Evolutionary conservation across 768 basidiomycete species (phyloP), one percentile per base, ranked within the genome.

Genomic region (Pisolithus microcarpus): DNA sequence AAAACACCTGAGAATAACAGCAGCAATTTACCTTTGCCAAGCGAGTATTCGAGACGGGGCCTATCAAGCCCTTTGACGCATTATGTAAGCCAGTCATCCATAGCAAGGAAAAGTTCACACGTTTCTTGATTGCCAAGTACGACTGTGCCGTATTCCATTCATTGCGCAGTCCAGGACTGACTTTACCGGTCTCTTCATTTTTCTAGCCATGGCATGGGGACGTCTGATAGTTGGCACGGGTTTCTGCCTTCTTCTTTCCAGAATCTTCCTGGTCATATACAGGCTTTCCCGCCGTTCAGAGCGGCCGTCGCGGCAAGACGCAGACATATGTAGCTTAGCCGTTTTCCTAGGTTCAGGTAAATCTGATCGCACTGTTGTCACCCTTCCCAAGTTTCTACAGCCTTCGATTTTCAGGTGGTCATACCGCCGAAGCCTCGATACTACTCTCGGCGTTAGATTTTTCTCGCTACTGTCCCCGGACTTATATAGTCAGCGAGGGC

Each of bases 281-380:
- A 54, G 18, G 7, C 39, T 28, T 52, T 54, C 21, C 55, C 59
- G 48, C 55, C 55, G 47, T 24, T 54, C 58, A 49, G 59, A 56
- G 38, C 39, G 49, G 34, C 54, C 51, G n/a, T 52, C 44, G 40
- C 55, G 54, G 51, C 53, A 30, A 9, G 51, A 53, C 1, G 38
- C 40, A 7, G 58, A 65, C 43, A 72, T 57, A 53, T 79, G 77
- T 54, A 66, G 64, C 36, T 69, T 96, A 15, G 92, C 88, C 4
- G 80, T 96, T 47, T 96, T 97, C 61, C 79, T 98, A 11, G 95
- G 95, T 51, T 98, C 95, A 65, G 94, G 94, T 88, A 61, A 61
- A 75, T 67, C 48, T 28, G 45, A 47, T 18, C 42, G 39, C 49
- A 42, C 26, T 43, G 43, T 52, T 52, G 48, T 30, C 24, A 23